phyloP scores from a whole-genome alignment of 352 stramenopile genomes.

The Detonula confervacea region DNA sequence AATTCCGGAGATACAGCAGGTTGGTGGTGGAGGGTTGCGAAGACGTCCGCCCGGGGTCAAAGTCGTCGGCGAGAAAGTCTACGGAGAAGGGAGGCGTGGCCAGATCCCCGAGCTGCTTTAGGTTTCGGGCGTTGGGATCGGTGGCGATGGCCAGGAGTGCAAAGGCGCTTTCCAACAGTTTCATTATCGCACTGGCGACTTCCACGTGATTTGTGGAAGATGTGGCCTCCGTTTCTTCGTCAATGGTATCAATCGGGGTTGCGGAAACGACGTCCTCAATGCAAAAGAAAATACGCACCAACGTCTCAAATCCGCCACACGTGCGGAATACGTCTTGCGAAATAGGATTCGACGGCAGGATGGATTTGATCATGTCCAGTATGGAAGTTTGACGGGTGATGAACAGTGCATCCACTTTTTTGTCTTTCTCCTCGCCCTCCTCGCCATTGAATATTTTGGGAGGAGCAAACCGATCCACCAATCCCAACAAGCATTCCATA shows the following conservation, averaged over 20 bases:
- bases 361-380: conserved; percentile 63
- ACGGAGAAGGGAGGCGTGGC: conserved; percentile 35
- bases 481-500: conserved; percentile 68
- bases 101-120: conserved; percentile 37
- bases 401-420: conserved; percentile 41
- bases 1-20: conserved; percentile 52
- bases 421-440: conserved; percentile 1
- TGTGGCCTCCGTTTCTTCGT: conserved; percentile 14
- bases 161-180: conserved; percentile 64
- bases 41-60: conserved; percentile 29
- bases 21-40: conserved; percentile 41
- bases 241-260: conserved; percentile 1
- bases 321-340: conserved; percentile 75
- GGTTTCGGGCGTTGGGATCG: conserved; percentile 57
- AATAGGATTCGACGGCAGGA: conserved; percentile 61
- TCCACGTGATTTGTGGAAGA: not conserved
- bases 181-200: conserved; percentile 37
- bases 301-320: conserved; percentile 72
- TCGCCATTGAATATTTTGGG: not conserved
- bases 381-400: conserved; percentile 53
- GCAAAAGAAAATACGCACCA: conserved; percentile 67
- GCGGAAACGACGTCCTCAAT: conserved; percentile 46
- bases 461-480: conserved; percentile 69
- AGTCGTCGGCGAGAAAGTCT: conserved; percentile 32
- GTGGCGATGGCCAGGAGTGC: conserved; percentile 66